Evolutionary conservation across 352 stramenopile species (phyloP).

Genomic region (Phytophthora podocarpi): DNA sequence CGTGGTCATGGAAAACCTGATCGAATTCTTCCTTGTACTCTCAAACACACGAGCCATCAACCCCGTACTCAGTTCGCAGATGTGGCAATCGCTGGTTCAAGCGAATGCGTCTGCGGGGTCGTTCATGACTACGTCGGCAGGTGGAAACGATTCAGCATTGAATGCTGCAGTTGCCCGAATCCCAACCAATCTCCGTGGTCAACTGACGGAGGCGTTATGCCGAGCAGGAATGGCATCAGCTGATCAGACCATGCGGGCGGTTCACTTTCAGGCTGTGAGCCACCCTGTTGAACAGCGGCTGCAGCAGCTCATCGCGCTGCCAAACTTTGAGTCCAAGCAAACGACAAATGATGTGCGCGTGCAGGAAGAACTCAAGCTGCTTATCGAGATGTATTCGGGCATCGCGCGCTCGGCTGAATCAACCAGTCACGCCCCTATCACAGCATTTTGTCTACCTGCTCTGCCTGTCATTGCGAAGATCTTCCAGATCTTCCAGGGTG

Average conservation of each 20-base stretch:
- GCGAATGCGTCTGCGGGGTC: constrained; percentile 68
- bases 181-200: constrained; percentile 57
- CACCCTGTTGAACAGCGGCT: constrained; percentile 54
- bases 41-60: constrained; percentile 70
- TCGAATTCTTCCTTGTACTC: constrained; percentile 75
- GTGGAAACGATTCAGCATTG: constrained; percentile 35
- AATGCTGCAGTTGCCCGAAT: constrained; percentile 61
- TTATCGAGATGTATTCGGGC: constrained; percentile 81
- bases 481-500: constrained; percentile 77
- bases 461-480: constrained; percentile 77
- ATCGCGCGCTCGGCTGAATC: constrained; percentile 74
- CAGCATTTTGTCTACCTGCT: constrained; percentile 66
- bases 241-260: constrained; percentile 43
- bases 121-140: constrained; percentile 39
- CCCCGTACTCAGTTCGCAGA: constrained; percentile 51
- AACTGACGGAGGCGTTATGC: constrained; percentile 74
- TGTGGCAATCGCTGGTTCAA: constrained; percentile 80
- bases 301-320: constrained; percentile 57
- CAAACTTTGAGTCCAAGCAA: constrained; percentile 66
- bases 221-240: constrained; percentile 69
- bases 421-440: constrained; percentile 63
- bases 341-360: constrained; percentile 65
- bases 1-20: constrained; percentile 83
- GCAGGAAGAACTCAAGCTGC: constrained; percentile 77
- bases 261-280: constrained; percentile 66